A percentile compares a stretch with the other conserved stretches of the same genome.
phyloP scores from a whole-genome alignment of 352 stramenopile species.

The Globisporangium acanthophoron region DNA sequence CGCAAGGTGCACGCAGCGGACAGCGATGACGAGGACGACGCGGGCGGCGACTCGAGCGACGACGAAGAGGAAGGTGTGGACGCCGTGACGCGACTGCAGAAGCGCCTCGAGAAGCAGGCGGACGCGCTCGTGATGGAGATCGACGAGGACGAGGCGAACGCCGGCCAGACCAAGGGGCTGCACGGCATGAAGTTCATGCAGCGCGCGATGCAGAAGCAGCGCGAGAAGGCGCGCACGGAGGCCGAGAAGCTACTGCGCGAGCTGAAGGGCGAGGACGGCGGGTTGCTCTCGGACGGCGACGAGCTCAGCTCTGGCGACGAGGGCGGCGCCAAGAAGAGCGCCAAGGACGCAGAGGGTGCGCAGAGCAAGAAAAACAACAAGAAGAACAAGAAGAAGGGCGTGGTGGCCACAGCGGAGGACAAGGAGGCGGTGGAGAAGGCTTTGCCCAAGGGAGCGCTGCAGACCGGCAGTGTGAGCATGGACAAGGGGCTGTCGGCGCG shows the following conservation, averaged over 20 bases:
- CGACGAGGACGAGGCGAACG: constrained; percentile 40
- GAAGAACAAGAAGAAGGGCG: constrained; percentile 32
- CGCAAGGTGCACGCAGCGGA: constrained; percentile 87
- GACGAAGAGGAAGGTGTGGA: constrained; percentile 37
- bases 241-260: constrained; percentile 92
- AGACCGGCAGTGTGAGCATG: constrained; percentile 68
- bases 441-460: constrained; percentile 43
- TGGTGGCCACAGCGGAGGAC: constrained; percentile 43
- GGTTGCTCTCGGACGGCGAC: constrained; percentile 54
- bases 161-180: constrained; percentile 72
- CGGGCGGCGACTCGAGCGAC: constrained; percentile 40
- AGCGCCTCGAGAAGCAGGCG: constrained; percentile 65
- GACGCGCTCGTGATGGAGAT: constrained; percentile 74
- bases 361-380: constrained; percentile 26
- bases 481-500: constrained; percentile 62
- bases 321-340: constrained; percentile 14
- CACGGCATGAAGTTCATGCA: constrained; percentile 99
- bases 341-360: constrained; percentile 4
- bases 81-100: constrained; percentile 49
- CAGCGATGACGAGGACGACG: constrained; percentile 58
- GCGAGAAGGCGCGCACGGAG: constrained; percentile 88
- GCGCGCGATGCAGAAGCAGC: constrained; percentile 93
- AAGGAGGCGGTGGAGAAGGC: constrained; percentile 46
- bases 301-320: constrained; percentile 44
- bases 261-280: constrained; percentile 78